Conservation (phyloP, 2,329 filamentous ascomycete genomes). For the Neophaeococcomyces mojaviensis region DNA sequence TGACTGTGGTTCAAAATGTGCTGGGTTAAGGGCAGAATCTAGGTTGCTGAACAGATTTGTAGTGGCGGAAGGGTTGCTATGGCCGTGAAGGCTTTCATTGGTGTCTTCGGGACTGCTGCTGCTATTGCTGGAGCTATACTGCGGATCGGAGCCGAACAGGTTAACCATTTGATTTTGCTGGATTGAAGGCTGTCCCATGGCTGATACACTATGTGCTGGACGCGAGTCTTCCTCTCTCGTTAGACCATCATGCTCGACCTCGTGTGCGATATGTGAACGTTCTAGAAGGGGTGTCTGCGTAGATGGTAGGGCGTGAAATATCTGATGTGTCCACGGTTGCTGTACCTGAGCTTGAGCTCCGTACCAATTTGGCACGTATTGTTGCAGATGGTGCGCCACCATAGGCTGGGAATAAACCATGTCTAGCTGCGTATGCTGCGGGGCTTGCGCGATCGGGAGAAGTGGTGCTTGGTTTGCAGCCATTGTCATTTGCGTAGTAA, state of each 20-base stretch:
- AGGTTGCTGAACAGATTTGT: no score
- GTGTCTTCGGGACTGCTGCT: not conserved
- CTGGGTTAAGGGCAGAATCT: no score
- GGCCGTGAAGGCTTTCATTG: not conserved
- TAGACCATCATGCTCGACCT: not conserved
- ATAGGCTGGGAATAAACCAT: not conserved
- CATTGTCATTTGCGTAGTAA: not conserved
- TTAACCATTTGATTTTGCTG: not conserved
- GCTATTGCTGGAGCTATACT: not conserved
- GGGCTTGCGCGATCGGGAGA: not conserved
- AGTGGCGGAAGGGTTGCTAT: no score
- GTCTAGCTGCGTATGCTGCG: no score
- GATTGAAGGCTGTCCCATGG: not conserved
- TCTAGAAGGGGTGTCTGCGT: not conserved
- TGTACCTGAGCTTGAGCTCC: not conserved
- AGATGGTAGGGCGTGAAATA: constrained; percentile 5
- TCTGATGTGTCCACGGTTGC: constrained; percentile 4
- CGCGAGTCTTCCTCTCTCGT: not conserved
- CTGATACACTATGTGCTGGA: not conserved
- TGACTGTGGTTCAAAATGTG: not conserved
- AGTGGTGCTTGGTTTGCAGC: not conserved
- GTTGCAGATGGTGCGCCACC: not conserved
- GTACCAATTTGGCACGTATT: constrained; percentile 1
- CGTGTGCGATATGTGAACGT: not conserved
- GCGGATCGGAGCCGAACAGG: not conserved